phyloP scores from a whole-genome alignment of 345 rosid genomes.

The Euphorbia pulcherrima region DNA sequence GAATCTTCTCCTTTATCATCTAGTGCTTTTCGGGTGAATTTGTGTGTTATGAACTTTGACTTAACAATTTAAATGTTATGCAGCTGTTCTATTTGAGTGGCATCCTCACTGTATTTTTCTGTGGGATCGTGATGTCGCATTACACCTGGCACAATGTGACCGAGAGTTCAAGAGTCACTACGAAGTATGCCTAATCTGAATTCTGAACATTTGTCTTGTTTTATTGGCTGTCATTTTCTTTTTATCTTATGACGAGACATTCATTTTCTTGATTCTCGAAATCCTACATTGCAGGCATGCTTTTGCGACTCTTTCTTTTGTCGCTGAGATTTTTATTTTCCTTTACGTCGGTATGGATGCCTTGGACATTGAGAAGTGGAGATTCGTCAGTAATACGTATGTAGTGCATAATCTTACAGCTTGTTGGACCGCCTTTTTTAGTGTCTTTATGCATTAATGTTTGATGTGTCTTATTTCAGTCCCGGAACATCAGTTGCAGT shows the following conservation, averaged over 20 bases:
- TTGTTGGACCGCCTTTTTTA: background rate
- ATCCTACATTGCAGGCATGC: slow-evolving; percentile 74
- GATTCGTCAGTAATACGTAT: slow-evolving; percentile 68
- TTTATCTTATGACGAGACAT: slow-evolving; percentile 8
- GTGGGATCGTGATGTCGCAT: slow-evolving; percentile 96
- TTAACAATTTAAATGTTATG: slow-evolving; percentile 19
- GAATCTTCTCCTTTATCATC: slow-evolving; percentile 20
- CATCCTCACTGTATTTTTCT: slow-evolving; percentile 91
- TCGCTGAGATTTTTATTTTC: slow-evolving; percentile 92
- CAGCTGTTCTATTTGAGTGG: slow-evolving; percentile 82
- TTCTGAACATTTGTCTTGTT: no score
- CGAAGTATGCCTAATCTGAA: slow-evolving; percentile 51
- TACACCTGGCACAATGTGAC: slow-evolving; percentile 97
- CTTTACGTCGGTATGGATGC: slow-evolving; percentile 99
- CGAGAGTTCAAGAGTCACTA: slow-evolving; percentile 84
- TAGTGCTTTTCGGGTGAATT: no score
- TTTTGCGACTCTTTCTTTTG: slow-evolving; percentile 85
- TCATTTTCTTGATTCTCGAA: no score
- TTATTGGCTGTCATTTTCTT: slow-evolving; percentile 12
- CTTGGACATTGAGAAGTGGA: slow-evolving; percentile 91
- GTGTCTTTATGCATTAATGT: background rate
- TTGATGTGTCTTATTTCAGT: slow-evolving; percentile 36
- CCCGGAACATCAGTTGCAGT: slow-evolving; percentile 70
- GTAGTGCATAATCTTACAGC: no score
- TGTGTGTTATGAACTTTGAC: background rate